Evolutionary conservation across 2,329 filamentous ascomycete genomes (phyloP), one percentile per base, ranked within the genome.

Genomic region (Xylaria sp.): DNA sequence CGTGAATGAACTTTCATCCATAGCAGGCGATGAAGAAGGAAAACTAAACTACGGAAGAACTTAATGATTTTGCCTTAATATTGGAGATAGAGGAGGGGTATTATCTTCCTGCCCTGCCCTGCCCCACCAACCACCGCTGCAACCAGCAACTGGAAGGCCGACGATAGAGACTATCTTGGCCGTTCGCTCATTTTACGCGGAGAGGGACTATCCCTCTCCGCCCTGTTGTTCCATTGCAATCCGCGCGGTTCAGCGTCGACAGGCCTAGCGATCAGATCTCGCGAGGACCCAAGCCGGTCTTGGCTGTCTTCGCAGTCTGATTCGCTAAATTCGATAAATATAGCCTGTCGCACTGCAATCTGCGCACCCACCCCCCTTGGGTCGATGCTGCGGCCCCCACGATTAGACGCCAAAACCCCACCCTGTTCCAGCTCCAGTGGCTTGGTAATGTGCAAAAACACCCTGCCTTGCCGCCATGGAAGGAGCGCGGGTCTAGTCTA

Each of bases 331-430:
- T 31, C 31, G 65, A 59, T 61, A 54, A 66, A 20, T 7, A 67
- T 61, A 65, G 55, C 59, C 47, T 67, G 45, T 60, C 53, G 44
- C 64, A 33, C 65, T 63, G 71, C 71, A 68, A 75, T 73, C 71
- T 65, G 71, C 69, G 72, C 74, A 72, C 73, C 69, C 69, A 71
- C 65, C 75, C 79, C 80, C 78, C 79, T 77, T 81, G 82, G 83
- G 84, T 83, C 83, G 83, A 85, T 86, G 82, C 83, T 85, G 79
- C 83, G 82, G 74, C 82, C 83, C 80, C 82, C 80, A 79, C 77
- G 77, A 77, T 70, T 64, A 73, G 68, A 66, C 61, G 56, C 47
- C 50, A 61, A 65, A 45, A 20, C 53, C 55, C 51, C n/a, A 27
- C 53, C 53, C 55, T 11, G 13, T 53, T 56, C 71, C 70, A 44